A percentile compares a stretch with the other conserved stretches of the same genome.
These are phyloP conservation scores for Cryptococcus hybrid DNA, from an alignment of 1,284 basidiomycete species.

Conservation along the genomic window DNA sequence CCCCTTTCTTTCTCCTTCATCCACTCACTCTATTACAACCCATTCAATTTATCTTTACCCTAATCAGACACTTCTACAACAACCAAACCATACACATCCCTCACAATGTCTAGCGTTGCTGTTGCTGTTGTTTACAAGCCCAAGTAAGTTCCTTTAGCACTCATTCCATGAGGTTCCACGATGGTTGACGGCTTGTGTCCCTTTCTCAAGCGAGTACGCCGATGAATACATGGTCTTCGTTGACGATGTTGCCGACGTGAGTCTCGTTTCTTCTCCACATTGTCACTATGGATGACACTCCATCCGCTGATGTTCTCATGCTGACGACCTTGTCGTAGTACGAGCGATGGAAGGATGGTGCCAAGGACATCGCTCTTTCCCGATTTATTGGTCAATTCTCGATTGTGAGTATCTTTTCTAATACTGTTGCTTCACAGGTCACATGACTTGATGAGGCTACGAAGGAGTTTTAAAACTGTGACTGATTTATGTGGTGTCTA, in stretches of 20 bases:
- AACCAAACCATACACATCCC: neutral
- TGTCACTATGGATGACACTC: neutral
- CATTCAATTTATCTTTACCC: neutral
- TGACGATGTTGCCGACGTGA: slow-evolving; percentile 42
- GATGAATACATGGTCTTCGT: slow-evolving; percentile 46
- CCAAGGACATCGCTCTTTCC: slow-evolving; percentile 42
- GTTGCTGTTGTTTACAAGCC: slow-evolving; percentile 31
- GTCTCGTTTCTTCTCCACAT: slow-evolving; percentile 1
- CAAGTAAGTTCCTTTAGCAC: slow-evolving; percentile 1
- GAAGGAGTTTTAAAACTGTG: neutral
- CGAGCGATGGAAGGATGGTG: slow-evolving; percentile 42
- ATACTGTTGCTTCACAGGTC: neutral
- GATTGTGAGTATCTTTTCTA: slow-evolving; percentile 30
- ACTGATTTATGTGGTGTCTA: neutral
- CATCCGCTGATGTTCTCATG: neutral
- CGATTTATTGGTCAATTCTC: slow-evolving; percentile 44
- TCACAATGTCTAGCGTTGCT: slow-evolving; percentile 1
- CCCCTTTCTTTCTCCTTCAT: neutral
- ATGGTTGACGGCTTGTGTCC: neutral
- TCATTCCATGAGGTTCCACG: neutral
- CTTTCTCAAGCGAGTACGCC: slow-evolving; percentile 29
- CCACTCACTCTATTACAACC: neutral
- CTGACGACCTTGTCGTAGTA: slow-evolving; percentile 17
- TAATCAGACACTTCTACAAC: slow-evolving; percentile 1
- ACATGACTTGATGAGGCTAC: neutral